Evolutionary conservation across 768 basidiomycete genomes (phyloP).

Genomic region (Hericium coralloides): DNA sequence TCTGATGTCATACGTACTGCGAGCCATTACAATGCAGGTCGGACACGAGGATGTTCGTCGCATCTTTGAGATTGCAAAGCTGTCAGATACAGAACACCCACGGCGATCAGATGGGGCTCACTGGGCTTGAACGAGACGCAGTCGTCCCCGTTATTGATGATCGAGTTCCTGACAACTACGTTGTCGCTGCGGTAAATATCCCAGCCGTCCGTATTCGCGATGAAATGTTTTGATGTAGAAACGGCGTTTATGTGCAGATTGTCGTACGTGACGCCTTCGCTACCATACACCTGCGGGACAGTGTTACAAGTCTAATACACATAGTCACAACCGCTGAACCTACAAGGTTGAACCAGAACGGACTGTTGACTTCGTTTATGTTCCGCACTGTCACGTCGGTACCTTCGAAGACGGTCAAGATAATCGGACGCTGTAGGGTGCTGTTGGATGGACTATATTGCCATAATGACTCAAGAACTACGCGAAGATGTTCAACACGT

Average conservation of each 20-base stretch:
- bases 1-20: slow-evolving; percentile 29
- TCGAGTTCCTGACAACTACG: slow-evolving; percentile 38
- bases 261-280: slow-evolving; percentile 35
- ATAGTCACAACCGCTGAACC: background rate
- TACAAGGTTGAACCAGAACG: slow-evolving; percentile 46
- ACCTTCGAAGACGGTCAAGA: slow-evolving; percentile 45
- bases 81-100: background rate
- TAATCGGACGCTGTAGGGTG: slow-evolving; percentile 43
- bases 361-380: slow-evolving; percentile 40
- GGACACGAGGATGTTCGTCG: slow-evolving; percentile 48
- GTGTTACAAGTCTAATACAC: background rate
- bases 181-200: slow-evolving; percentile 50
- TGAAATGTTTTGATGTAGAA: slow-evolving; percentile 33
- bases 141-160: slow-evolving; percentile 48
- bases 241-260: slow-evolving; percentile 38
- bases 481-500: slow-evolving; percentile 11
- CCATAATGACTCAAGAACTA: background rate
- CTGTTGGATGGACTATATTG: slow-evolving; percentile 32
- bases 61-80: slow-evolving; percentile 17
- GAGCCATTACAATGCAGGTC: slow-evolving; percentile 54
- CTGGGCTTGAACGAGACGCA: slow-evolving; percentile 54
- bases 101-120: slow-evolving; percentile 11
- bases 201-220: slow-evolving; percentile 55
- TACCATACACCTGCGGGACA: slow-evolving; percentile 35
- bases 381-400: slow-evolving; percentile 37